A percentile compares a stretch with the other conserved stretches of the same genome.
Conservation (phyloP, 2,329 filamentous ascomycete species). For the Curvularia lunata region DNA sequence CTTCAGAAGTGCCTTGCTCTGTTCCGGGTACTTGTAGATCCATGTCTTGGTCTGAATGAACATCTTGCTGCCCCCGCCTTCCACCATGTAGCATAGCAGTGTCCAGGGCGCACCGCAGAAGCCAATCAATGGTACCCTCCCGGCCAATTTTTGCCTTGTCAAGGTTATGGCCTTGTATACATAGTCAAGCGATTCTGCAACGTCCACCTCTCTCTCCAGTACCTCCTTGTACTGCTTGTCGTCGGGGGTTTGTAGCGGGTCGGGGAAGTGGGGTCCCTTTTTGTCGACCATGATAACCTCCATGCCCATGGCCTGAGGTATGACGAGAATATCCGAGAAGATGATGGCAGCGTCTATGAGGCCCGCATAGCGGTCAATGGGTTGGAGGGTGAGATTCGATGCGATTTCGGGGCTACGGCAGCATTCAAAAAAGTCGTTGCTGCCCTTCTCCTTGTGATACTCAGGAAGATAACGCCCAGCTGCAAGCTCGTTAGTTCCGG, state of each 20-base stretch:
- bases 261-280: constrained; percentile 93
- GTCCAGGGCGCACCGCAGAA: constrained; percentile 99
- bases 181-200: constrained; percentile 83
- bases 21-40: constrained; percentile 87
- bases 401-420: constrained; percentile 92
- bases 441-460: constrained; percentile 93
- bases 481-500: constrained; percentile 49
- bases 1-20: constrained; percentile 79
- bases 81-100: constrained; percentile 97
- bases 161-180: constrained; percentile 95
- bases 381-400: constrained; percentile 91
- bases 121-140: constrained; percentile 89
- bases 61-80: constrained; percentile 93
- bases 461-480: constrained; percentile 97
- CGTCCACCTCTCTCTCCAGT: constrained; percentile 79
- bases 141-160: constrained; percentile 84
- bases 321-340: constrained; percentile 97
- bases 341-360: constrained; percentile 97
- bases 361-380: constrained; percentile 87
- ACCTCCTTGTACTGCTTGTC: constrained; percentile 84
- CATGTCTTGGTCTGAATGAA: constrained; percentile 95
- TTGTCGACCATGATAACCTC: constrained; percentile 98
- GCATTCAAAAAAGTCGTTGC: constrained; percentile 95
- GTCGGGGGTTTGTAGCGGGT: constrained; percentile 77
- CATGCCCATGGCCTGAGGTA: constrained; percentile 98